Base-by-base conservation (phyloP, 495 filamentous ascomycete genomes). In the Neurospora cerealis region DNA sequence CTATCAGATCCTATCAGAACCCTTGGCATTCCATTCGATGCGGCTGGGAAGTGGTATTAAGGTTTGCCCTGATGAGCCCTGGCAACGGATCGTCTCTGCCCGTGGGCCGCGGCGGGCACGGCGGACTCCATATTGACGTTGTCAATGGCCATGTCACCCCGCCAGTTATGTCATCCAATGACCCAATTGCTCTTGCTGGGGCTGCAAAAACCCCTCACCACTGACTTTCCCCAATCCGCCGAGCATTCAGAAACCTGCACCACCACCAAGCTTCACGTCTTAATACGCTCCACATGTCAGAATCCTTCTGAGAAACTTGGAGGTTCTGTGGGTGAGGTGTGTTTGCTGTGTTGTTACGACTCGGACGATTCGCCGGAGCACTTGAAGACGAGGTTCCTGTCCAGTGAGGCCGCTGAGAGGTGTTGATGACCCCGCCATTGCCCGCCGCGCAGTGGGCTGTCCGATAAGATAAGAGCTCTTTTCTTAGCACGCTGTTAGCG, bases 391-490 rank as follows among this genome's bases (percentile, higher is more conserved):
- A 54, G 21, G 21, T 54, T 54, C 42, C 41, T n/a, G 42, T 60
- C 8, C 21, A 62, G 54, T 66, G 54, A 62, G 54, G 13, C 10
- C 3, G 54, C 21, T 60, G 54, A 66, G 48, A 66, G 7, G 54
- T 19, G 54, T 1, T 34, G 15, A 66, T 28, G 28, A 34, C 54
- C 54, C 54, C 54, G 24, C 54, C 54, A 66, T 66, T 66, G 48
- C 10, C 46, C 37, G 54, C 73, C 73, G 36, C 73, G 37, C 69
- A 36, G 46, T 32, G 70, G 42, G 42, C 24, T 62, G 46, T 24
- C 21, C 70, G 70, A 69, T 71, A 71, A 66, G 73, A 74, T 74
- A 74, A 74, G 73, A 74, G 70, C 73, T 74, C 24, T 70, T 48
- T 46, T 42, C 34, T 34, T 66, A 66, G 32, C 70, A 39, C 24